phyloP scores from a whole-genome alignment of 2,329 filamentous ascomycete genomes.

The Rhytidhysteron rufulum region DNA sequence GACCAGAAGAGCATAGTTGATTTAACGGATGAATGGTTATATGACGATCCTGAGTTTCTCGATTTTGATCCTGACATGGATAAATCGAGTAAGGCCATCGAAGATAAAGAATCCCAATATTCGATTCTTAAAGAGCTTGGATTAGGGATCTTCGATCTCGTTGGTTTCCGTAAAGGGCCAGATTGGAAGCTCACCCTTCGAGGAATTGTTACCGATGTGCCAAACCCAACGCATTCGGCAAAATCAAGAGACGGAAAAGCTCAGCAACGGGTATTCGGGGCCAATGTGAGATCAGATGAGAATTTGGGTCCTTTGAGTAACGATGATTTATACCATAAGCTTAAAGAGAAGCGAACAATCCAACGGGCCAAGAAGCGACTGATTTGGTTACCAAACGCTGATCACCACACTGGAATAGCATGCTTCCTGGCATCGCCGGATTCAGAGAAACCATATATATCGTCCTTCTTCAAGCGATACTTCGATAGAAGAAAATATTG shows the following conservation, averaged over 20 bases:
- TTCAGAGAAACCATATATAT: constrained; percentile 8
- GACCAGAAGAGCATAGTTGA: constrained; percentile 6
- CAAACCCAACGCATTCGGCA: no score
- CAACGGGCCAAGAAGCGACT: constrained; percentile 4
- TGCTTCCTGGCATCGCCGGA: constrained; percentile 10
- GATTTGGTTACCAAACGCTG: neutral
- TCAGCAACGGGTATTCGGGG: no score
- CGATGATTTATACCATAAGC: neutral
- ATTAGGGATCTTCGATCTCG: no score
- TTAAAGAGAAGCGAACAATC: neutral
- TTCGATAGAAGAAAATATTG: constrained; percentile 11
- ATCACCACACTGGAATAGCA: constrained; percentile 4
- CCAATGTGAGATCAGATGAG: no score
- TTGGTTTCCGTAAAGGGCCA: no score
- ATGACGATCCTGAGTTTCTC: constrained; percentile 6
- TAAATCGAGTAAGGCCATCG: neutral
- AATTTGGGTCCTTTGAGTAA: neutral
- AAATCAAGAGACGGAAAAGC: no score
- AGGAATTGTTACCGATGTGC: no score
- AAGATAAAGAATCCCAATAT: no score
- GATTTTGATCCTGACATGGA: neutral
- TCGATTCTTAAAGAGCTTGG: no score
- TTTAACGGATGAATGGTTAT: constrained; percentile 7
- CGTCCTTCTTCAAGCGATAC: constrained; percentile 19
- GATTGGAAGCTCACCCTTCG: no score